phyloP scores from a whole-genome alignment of 768 basidiomycete species.

The Suillus brevipes region DNA sequence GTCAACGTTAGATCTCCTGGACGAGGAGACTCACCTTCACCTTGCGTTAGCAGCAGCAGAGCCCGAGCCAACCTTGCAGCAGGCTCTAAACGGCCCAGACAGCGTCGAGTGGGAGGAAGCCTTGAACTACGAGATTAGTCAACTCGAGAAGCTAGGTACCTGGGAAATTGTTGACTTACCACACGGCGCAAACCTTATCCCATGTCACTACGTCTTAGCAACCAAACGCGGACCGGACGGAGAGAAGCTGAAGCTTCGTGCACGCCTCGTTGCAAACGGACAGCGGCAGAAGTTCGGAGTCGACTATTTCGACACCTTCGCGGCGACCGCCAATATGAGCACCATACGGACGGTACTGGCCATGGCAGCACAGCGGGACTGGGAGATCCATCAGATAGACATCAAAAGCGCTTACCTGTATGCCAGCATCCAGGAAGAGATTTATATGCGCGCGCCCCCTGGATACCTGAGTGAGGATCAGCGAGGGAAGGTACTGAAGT shows the following conservation, averaged over 20 bases:
- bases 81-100: constrained; percentile 6
- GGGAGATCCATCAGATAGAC: constrained; percentile 16
- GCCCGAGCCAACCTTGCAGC: background rate
- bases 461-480: constrained; percentile 25
- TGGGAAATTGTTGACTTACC: constrained; percentile 30
- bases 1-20: background rate
- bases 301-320: constrained; percentile 26
- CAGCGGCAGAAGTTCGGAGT: background rate
- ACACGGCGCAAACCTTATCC: constrained; percentile 27
- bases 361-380: constrained; percentile 7
- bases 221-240: background rate
- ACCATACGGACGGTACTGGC: constrained; percentile 12
- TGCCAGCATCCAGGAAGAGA: constrained; percentile 26
- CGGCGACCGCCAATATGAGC: constrained; percentile 4
- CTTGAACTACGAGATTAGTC: constrained; percentile 14
- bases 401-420: constrained; percentile 19
- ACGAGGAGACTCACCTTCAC: background rate
- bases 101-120: constrained; percentile 4
- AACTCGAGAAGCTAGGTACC: constrained; percentile 22
- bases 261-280: background rate
- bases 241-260: background rate
- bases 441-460: constrained; percentile 39
- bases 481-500: constrained; percentile 22
- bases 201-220: constrained; percentile 9
- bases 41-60: background rate